Percentiles rank a stretch among this genome's conserved stretches.
phyloP scores from a whole-genome alignment of 2,329 filamentous ascomycete species.

The Verticillium nubilum region DNA sequence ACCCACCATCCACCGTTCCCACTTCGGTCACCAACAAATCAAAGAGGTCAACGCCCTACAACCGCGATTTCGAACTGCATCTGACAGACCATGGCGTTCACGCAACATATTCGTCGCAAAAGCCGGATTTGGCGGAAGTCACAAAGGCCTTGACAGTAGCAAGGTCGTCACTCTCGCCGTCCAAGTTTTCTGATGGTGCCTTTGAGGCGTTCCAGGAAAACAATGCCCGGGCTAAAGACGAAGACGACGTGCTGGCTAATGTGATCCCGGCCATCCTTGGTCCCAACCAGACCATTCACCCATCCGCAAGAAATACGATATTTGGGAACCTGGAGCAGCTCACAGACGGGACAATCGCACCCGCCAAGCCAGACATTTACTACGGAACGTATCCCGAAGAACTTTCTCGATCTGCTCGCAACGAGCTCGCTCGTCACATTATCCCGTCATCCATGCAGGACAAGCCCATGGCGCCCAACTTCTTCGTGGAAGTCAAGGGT shows the following conservation, averaged over 20 bases:
- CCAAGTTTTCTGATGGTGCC: constrained; percentile 21
- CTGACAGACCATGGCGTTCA: constrained; percentile 28
- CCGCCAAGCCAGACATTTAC: constrained; percentile 24
- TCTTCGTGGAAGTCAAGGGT: constrained; percentile 34
- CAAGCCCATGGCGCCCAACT: constrained; percentile 30
- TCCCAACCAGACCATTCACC: neutral
- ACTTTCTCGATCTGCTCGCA: constrained; percentile 16
- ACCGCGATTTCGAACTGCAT: constrained; percentile 28
- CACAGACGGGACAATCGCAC: constrained; percentile 21
- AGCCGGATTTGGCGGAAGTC: constrained; percentile 26
- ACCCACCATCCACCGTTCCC: constrained; percentile 15
- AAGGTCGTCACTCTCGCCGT: constrained; percentile 28
- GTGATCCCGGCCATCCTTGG: constrained; percentile 26
- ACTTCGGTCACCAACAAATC: constrained; percentile 2
- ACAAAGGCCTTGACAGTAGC: constrained; percentile 17
- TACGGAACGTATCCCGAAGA: constrained; percentile 21
- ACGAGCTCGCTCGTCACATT: constrained; percentile 18
- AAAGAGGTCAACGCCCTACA: constrained; percentile 21
- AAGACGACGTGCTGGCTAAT: constrained; percentile 24
- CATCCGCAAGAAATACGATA: constrained; percentile 13
- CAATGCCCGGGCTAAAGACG: constrained; percentile 22
- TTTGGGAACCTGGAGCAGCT: constrained; percentile 30
- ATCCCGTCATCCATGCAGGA: constrained; percentile 22
- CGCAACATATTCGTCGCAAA: constrained; percentile 16
- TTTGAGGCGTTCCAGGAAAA: constrained; percentile 22